Conservation (phyloP, 768 basidiomycete genomes). For the Myochromella boudieri region DNA sequence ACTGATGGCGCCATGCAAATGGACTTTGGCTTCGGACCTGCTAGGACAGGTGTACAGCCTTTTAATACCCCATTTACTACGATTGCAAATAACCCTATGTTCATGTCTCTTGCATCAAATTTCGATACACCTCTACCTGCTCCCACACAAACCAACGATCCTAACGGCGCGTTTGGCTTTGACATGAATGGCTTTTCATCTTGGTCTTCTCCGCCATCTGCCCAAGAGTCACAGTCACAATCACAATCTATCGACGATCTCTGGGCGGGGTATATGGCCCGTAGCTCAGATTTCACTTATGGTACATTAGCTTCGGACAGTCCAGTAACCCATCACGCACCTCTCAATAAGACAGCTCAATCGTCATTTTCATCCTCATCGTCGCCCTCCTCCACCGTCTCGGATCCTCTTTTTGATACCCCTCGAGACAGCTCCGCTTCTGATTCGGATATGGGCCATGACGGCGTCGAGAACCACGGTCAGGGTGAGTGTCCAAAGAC, state of each 20-base stretch:
- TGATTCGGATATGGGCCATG: slow-evolving; percentile 25
- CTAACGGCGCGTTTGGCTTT: slow-evolving; percentile 41
- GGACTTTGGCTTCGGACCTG: slow-evolving; percentile 58
- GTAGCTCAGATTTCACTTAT: slow-evolving; percentile 30
- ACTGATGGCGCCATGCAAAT: slow-evolving; percentile 59
- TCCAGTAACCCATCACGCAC: slow-evolving; percentile 53
- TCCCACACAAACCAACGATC: slow-evolving; percentile 16
- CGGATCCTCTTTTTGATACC: slow-evolving; percentile 35
- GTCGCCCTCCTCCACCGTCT: slow-evolving; percentile 29
- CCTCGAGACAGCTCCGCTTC: slow-evolving; percentile 31
- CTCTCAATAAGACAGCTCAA: slow-evolving; percentile 18
- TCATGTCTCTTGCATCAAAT: slow-evolving; percentile 74
- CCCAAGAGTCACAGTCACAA: slow-evolving; percentile 26
- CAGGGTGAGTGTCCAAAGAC: slow-evolving; percentile 49
- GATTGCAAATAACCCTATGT: slow-evolving; percentile 80
- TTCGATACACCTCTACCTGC: slow-evolving; percentile 46
- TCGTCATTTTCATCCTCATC: slow-evolving; percentile 43
- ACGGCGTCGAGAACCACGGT: slow-evolving; percentile 16
- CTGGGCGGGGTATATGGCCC: slow-evolving; percentile 37
- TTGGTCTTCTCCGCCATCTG: slow-evolving; percentile 38
- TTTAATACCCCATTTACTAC: slow-evolving; percentile 81
- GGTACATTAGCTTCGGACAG: slow-evolving; percentile 44
- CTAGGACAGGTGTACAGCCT: slow-evolving; percentile 45
- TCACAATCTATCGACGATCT: slow-evolving; percentile 42
- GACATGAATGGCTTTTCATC: slow-evolving; percentile 45